Conservation (phyloP, 164 flowering plant genomes). For the Vitis labrusca region DNA sequence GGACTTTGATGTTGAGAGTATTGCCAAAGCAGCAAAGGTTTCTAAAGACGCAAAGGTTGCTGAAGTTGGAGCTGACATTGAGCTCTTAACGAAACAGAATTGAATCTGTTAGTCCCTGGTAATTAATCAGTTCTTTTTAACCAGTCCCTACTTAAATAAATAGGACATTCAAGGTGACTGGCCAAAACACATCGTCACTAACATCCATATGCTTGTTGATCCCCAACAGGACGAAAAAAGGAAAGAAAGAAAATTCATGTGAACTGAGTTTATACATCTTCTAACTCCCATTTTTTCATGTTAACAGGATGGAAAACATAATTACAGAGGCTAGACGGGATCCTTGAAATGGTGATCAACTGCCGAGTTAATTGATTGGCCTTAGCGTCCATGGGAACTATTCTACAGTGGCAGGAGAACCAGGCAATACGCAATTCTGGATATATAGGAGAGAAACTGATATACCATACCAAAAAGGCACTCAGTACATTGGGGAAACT, state of each 20-base stretch:
- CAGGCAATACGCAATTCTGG: too few species aligned
- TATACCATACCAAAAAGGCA: too few species aligned
- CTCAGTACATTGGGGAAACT: too few species aligned
- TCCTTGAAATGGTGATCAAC: background rate
- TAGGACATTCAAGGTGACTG: too few species aligned
- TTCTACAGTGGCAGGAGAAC: background rate
- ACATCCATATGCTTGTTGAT: too few species aligned
- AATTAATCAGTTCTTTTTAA: too few species aligned
- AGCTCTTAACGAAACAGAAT: conserved; percentile 39
- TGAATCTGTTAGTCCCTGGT: conserved; percentile 12
- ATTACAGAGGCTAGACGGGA: background rate
- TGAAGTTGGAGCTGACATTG: conserved; percentile 88
- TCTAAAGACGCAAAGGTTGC: conserved; percentile 80
- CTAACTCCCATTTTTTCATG: background rate
- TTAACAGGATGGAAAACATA: background rate
- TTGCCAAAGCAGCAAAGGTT: conserved; percentile 70
- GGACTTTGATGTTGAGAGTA: conserved; percentile 78
- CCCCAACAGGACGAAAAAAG: too few species aligned
- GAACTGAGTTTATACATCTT: background rate
- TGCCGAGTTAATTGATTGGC: background rate
- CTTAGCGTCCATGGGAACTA: too few species aligned
- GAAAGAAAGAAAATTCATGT: background rate
- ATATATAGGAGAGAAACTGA: too few species aligned
- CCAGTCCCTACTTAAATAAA: too few species aligned
- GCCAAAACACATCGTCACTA: too few species aligned